Conservation (phyloP, 805 yeast genomes). For the Pichia cabralensis region DNA sequence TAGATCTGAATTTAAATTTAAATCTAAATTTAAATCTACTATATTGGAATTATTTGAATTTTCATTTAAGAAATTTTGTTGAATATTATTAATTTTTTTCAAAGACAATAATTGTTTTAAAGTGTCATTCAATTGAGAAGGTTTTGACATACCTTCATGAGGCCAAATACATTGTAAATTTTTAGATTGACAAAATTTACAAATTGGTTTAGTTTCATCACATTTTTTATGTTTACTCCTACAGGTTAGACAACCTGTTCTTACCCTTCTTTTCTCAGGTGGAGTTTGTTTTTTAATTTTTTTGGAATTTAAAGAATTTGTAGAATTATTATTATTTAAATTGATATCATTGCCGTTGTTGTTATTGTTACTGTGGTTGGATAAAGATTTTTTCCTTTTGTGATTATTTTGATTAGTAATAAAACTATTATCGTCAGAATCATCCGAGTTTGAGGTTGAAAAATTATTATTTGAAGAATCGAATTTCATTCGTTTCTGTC, state of each 20-base stretch:
- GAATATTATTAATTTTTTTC: slow-evolving; percentile 1
- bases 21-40: neutral
- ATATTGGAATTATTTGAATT: no score
- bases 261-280: slow-evolving; percentile 27
- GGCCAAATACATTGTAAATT: slow-evolving; percentile 31
- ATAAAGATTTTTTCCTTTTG: no score
- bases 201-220: slow-evolving; percentile 45
- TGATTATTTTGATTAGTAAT: neutral
- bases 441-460: neutral
- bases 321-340: no score
- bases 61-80: no score
- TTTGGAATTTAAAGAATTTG: neutral
- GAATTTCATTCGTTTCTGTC: no score
- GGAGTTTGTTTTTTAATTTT: slow-evolving; percentile 22
- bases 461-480: neutral
- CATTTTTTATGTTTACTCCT: slow-evolving; percentile 45
- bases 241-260: slow-evolving; percentile 43
- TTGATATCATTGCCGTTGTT: no score
- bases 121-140: slow-evolving; percentile 5
- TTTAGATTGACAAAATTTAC: slow-evolving; percentile 34
- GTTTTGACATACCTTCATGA: slow-evolving; percentile 5
- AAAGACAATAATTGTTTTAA: slow-evolving; percentile 4
- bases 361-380: neutral
- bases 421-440: no score
- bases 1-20: neutral